Evolutionary conservation across 371 early-diverging fungal species (phyloP).

Genomic region (Rhizopus sp.): DNA sequence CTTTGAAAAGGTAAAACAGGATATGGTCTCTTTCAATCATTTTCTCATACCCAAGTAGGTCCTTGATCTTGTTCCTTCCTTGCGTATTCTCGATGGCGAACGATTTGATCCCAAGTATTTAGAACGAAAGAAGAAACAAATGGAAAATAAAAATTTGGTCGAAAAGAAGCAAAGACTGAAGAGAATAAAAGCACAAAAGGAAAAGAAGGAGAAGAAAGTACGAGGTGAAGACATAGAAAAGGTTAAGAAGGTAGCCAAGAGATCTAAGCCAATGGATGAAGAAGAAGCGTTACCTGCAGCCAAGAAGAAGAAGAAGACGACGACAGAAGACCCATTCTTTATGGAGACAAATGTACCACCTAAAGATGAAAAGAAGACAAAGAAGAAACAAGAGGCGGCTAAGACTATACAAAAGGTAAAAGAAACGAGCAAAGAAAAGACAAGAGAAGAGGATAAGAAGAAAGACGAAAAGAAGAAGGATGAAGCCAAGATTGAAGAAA

Average conservation of each 20-base stretch:
- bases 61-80: constrained; percentile 64
- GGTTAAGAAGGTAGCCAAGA: constrained; percentile 10
- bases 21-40: neutral
- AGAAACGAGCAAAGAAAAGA: no score
- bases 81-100: constrained; percentile 79
- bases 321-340: constrained; percentile 14
- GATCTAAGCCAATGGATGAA: neutral
- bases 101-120: constrained; percentile 81
- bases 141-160: constrained; percentile 38
- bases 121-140: constrained; percentile 63
- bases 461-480: constrained; percentile 6
- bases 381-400: neutral
- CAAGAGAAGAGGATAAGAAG: neutral
- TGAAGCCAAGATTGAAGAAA: constrained; percentile 5
- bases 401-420: neutral
- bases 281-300: constrained; percentile 9
- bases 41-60: constrained; percentile 31
- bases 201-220: constrained; percentile 32
- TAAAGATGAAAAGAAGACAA: constrained; percentile 2
- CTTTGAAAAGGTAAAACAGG: constrained; percentile 54
- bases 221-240: constrained; percentile 12
- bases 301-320: constrained; percentile 22
- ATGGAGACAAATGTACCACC: constrained; percentile 16
- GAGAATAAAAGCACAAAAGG: constrained; percentile 31
- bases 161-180: constrained; percentile 46